A percentile compares a stretch with the other conserved stretches of the same genome.
Conservation (phyloP, 257 asterid species). For the Solanum neorickii region DNA sequence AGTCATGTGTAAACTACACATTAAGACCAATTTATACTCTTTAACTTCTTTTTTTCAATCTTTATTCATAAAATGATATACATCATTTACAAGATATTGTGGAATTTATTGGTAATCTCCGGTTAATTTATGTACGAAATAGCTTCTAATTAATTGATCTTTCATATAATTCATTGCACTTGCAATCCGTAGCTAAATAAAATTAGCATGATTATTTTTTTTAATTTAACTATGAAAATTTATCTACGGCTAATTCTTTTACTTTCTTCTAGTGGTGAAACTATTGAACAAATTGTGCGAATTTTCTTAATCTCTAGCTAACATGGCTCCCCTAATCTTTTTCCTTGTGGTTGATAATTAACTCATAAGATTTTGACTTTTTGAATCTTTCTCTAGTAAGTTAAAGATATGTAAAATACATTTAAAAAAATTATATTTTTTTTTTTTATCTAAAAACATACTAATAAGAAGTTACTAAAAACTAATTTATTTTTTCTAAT, state of each 20-base stretch:
- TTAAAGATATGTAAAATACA: no score
- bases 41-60: not conserved
- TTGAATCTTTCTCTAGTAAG: no score
- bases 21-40: not conserved
- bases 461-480: no score
- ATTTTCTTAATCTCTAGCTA: not conserved
- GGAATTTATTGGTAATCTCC: no score
- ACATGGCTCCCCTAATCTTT: not conserved
- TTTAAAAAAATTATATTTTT: no score
- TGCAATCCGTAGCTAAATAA: not conserved
- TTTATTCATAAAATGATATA: not conserved
- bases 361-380: not conserved
- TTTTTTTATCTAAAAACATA: no score
- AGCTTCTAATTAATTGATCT: not conserved
- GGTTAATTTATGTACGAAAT: no score
- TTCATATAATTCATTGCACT: not conserved
- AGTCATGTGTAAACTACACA: not conserved
- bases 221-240: not conserved
- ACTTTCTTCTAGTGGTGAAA: not conserved
- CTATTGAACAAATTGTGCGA: not conserved
- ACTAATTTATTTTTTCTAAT: no score
- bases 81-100: not conserved
- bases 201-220: not conserved
- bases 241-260: not conserved
- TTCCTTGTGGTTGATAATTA: not conserved